These are phyloP conservation scores for Dictyostelium purpureum DNA, from an alignment of 78 protist genomes.

Conservation along the genomic window DNA sequence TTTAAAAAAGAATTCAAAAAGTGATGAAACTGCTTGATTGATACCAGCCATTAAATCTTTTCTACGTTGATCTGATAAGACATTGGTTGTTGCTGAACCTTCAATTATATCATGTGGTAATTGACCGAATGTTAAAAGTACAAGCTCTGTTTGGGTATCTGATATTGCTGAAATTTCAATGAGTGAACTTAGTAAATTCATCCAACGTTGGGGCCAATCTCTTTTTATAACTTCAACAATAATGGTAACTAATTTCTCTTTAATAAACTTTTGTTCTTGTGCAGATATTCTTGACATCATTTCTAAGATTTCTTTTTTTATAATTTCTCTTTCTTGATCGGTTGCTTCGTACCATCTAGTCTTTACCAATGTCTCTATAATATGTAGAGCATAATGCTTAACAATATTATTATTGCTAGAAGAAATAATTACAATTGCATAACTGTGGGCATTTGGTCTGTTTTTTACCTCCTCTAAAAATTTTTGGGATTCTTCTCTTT, in stretches of 20 bases:
- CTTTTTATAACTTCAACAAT: conserved; percentile 73
- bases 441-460: conserved; percentile 19
- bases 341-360: conserved; percentile 41
- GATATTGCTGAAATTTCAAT: conserved; percentile 11
- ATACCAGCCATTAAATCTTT: conserved; percentile 71
- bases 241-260: conserved; percentile 71
- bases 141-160: conserved; percentile 58
- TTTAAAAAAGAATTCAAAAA: conserved; percentile 21
- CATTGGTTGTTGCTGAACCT: neutral
- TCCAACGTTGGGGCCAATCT: conserved; percentile 84
- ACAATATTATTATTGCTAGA: conserved; percentile 6
- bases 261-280: conserved; percentile 61
- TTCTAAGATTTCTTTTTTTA: conserved; percentile 44
- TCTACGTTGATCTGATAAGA: conserved; percentile 50
- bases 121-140: conserved; percentile 30
- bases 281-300: conserved; percentile 3
- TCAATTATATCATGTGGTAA: conserved; percentile 69
- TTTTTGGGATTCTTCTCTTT: conserved; percentile 2
- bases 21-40: conserved; percentile 36
- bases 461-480: conserved; percentile 52
- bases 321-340: conserved; percentile 29
- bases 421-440: conserved; percentile 11
- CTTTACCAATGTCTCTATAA: conserved; percentile 58
- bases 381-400: conserved; percentile 56
- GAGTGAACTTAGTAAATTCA: conserved; percentile 39